Percentiles rank a stretch among this genome's conserved stretches.
Conservation (phyloP, 2,329 filamentous ascomycete species). For the Diplodia intermedia region DNA sequence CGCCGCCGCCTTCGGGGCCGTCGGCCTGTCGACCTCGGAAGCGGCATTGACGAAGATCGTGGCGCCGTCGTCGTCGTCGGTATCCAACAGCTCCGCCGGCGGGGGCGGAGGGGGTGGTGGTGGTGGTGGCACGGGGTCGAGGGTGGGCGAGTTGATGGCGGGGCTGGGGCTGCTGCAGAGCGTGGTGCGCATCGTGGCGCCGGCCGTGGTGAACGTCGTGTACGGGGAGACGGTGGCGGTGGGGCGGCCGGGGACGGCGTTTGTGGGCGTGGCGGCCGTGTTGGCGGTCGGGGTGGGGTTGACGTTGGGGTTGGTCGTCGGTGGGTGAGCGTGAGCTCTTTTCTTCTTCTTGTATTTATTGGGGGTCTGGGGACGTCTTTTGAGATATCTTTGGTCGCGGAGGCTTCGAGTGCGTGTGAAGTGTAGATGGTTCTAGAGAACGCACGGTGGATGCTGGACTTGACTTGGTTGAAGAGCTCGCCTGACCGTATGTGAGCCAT, state of each 20-base stretch:
- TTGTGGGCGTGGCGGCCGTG: conserved; percentile 31
- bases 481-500: no score
- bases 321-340: background rate
- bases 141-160: conserved; percentile 34
- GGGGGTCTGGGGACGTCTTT: no score
- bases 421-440: no score
- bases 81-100: background rate
- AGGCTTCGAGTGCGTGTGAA: no score
- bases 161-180: conserved; percentile 34
- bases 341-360: no score
- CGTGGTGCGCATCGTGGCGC: conserved; percentile 32
- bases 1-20: conserved; percentile 34
- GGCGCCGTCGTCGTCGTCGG: background rate
- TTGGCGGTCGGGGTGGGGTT: conserved; percentile 27
- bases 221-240: conserved; percentile 30
- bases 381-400: no score
- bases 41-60: conserved; percentile 35
- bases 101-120: background rate
- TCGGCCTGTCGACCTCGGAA: conserved; percentile 34
- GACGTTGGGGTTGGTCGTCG: conserved; percentile 13
- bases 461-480: no score
- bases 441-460: no score
- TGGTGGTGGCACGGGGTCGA: background rate
- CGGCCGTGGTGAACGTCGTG: conserved; percentile 29
- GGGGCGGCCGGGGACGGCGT: conserved; percentile 29